These are phyloP conservation scores for Pseudotsuga menziesii DNA, from an alignment of 75 land plant species.

Conservation along the genomic window DNA sequence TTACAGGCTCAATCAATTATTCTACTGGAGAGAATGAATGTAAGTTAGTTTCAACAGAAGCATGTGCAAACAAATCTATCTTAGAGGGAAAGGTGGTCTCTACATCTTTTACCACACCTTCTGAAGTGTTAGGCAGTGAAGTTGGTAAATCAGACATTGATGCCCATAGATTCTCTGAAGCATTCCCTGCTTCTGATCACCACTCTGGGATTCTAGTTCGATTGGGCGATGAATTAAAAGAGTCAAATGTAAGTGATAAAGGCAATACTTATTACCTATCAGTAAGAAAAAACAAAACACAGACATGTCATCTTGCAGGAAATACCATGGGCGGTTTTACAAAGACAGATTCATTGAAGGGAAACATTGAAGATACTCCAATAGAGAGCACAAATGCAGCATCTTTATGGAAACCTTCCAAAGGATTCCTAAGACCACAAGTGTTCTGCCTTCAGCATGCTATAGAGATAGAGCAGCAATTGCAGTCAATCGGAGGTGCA, in stretches of 20 bases:
- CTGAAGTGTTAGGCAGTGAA: not conserved
- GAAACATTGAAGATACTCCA: not conserved
- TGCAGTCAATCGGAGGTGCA: slow-evolving; percentile 69
- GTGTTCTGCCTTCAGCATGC: slow-evolving; percentile 96
- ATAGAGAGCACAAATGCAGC: not conserved
- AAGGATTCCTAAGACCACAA: slow-evolving; percentile 57
- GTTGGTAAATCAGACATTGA: not conserved
- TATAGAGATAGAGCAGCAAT: slow-evolving; percentile 53
- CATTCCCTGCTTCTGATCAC: not conserved
- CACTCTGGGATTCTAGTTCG: not conserved
- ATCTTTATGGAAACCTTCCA: not conserved
- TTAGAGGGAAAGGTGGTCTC: not conserved
- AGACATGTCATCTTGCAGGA: not conserved
- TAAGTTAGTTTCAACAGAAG: not conserved
- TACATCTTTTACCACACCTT: not conserved
- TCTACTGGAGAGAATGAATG: not conserved
- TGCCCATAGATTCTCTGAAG: not conserved
- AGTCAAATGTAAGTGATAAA: not conserved
- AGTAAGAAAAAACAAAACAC: not conserved
- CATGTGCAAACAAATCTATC: not conserved
- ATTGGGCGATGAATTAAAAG: not conserved
- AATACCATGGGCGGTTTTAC: not conserved
- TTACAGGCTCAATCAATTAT: not conserved
- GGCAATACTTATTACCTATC: not conserved
- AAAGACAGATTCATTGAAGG: not conserved